Base-by-base conservation (phyloP, 441 rosid genomes). In the Populus hybrid region DNA sequence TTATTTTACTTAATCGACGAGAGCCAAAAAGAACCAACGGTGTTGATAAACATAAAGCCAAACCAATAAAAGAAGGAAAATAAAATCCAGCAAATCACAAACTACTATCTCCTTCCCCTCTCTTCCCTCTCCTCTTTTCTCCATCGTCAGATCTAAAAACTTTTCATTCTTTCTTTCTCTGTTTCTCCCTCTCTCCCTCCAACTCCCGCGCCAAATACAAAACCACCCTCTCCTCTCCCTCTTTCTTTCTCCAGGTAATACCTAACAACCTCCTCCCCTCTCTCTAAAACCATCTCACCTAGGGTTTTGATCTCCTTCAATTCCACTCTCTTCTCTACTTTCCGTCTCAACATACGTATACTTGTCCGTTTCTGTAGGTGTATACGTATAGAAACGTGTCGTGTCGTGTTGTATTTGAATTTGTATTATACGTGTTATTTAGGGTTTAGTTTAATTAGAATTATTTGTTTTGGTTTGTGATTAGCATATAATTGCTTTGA, bases 71-170 rank as follows among this genome's bases (percentile, higher is more conserved):
- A 18, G 6, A 21, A 68, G 24, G 6, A 29, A 16, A 53, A 53
- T 3, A 6, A 35, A 69, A 35, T n/a, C 12, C 56, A 31, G 33
- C 45, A 7, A 12, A 1, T 18, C 31, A 31, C 14, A 50, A 68
- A 14, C 24, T 16, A 11, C 45, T 33, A 67, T 64, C 72, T 76
- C 29, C 65, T 31, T 33, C 76, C 36, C 24, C 42, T 28, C 67
- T 40, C 59, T 21, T 26, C 59, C 63, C 1, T 18, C 18, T 33
- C 29, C 80, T 75, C 77, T 75, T 77, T 84, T 84, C 88, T 85
- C 86, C 88, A 77, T 89, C 90, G 89, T 89, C 89, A 67, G 90
- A 87, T 86, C 86, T 64, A n/a, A 67, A 75, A 73, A 45, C 74
- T 12, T 28, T 10, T 40, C 14, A 10, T 40, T 40, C 50, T 40